Evolutionary conservation across 345 rosid species (phyloP).

Genomic region (Lumnitzera racemosa): DNA sequence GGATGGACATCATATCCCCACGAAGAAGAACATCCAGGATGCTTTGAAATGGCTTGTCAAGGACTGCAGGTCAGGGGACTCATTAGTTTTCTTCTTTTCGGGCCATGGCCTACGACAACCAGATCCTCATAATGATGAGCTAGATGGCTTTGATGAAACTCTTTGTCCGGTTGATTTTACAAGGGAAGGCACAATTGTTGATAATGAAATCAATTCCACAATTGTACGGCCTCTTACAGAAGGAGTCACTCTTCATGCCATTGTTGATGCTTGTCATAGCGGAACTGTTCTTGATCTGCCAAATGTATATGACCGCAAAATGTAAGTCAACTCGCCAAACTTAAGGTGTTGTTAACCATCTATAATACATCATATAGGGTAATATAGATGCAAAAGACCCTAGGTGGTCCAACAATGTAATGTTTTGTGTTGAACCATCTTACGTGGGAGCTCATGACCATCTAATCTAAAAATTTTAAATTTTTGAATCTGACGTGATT

Average conservation of each 20-base stretch:
- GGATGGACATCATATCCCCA: slow-evolving; percentile 18
- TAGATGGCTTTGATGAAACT: slow-evolving; percentile 52
- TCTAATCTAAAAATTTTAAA: too few species aligned
- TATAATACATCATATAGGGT: too few species aligned
- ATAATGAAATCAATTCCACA: slow-evolving; percentile 33
- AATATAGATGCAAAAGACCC: too few species aligned
- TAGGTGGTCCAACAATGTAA: too few species aligned
- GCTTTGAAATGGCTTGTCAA: slow-evolving; percentile 46
- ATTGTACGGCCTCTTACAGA: slow-evolving; percentile 36
- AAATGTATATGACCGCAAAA: slow-evolving; percentile 17
- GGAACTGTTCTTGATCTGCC: slow-evolving; percentile 57
- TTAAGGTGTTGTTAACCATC: too few species aligned
- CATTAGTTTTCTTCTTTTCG: slow-evolving; percentile 51
- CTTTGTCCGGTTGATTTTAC: slow-evolving; percentile 49
- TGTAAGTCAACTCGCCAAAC: slow-evolving; percentile 18
- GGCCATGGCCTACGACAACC: slow-evolving; percentile 50
- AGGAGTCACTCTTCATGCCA: slow-evolving; percentile 54
- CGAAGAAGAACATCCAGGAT: slow-evolving; percentile 35
- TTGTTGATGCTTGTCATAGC: slow-evolving; percentile 66
- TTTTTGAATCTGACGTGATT: too few species aligned
- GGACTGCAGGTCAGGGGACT: slow-evolving; percentile 30
- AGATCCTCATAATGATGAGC: slow-evolving; percentile 35
- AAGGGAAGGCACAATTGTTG: slow-evolving; percentile 40
- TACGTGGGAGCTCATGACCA: too few species aligned
- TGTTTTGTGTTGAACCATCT: too few species aligned